Evolutionary conservation across 1,284 basidiomycete species (phyloP).

Genomic region (Heliocybe sulcata): DNA sequence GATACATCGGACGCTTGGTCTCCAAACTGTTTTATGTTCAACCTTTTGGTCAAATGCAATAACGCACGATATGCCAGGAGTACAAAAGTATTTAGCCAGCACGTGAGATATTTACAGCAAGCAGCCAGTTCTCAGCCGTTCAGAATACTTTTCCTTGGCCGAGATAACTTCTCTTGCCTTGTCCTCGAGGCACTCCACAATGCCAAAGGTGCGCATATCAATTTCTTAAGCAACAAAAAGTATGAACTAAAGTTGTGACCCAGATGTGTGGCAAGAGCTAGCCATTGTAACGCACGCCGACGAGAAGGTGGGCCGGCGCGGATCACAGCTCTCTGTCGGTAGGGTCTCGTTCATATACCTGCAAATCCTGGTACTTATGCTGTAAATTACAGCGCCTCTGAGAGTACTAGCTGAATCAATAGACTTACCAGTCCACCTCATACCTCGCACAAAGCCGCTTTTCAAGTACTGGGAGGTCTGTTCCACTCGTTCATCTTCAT

Average conservation of each 20-base stretch:
- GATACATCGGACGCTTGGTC: too few relatives aligned
- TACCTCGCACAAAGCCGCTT: constrained; percentile 46
- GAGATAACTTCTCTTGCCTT: constrained; percentile 66
- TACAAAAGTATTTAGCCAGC: too few relatives aligned
- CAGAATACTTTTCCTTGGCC: constrained; percentile 61
- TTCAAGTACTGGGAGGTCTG: constrained; percentile 57
- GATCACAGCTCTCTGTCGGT: constrained; percentile 46
- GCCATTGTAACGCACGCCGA: constrained; percentile 58
- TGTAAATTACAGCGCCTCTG: constrained; percentile 42
- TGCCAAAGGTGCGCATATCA: constrained; percentile 33
- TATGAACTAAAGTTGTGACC: constrained; percentile 4
- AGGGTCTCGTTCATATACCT: constrained; percentile 13
- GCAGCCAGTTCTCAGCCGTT: constrained; percentile 18
- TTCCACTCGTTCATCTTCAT: constrained; percentile 3
- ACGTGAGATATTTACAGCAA: too few relatives aligned
- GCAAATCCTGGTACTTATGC: not conserved
- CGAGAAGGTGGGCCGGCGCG: constrained; percentile 40
- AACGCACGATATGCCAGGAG: too few relatives aligned
- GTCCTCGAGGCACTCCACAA: constrained; percentile 46
- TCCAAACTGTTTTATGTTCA: not conserved
- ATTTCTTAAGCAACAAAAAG: constrained; percentile 2
- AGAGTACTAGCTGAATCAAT: constrained; percentile 43
- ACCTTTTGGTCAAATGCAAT: too few relatives aligned
- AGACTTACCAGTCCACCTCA: constrained; percentile 43
- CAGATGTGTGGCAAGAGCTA: constrained; percentile 58